Evolutionary conservation across 2,329 filamentous ascomycete genomes (phyloP).

Genomic region (Monosporascus sp.): DNA sequence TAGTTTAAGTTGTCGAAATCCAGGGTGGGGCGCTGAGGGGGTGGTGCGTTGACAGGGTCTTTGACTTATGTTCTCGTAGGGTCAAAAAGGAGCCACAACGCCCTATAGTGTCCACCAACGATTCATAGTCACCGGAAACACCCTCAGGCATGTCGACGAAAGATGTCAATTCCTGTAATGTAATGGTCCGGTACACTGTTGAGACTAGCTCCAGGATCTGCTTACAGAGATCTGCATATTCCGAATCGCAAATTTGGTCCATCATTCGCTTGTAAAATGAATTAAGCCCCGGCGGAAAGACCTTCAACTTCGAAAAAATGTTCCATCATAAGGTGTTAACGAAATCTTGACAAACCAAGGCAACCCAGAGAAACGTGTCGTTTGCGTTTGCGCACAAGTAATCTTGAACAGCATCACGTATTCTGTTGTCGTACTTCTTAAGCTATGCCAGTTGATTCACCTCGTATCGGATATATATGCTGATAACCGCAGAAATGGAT

Average conservation of each 20-base stretch:
- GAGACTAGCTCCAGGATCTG: too few species aligned
- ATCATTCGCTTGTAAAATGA: not conserved
- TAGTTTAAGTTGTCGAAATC: too few species aligned
- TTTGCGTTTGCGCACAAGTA: constrained; percentile 22
- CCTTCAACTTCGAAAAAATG: not conserved
- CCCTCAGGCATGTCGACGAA: too few species aligned
- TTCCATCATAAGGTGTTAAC: not conserved
- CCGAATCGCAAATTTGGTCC: not conserved
- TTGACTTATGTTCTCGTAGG: too few species aligned
- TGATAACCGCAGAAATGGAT: constrained; percentile 28
- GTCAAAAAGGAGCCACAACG: too few species aligned
- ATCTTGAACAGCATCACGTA: not conserved
- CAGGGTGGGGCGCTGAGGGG: too few species aligned
- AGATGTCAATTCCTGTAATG: too few species aligned
- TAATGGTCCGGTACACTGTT: too few species aligned
- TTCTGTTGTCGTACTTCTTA: constrained; percentile 1
- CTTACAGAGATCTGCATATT: too few species aligned
- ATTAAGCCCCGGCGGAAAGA: not conserved
- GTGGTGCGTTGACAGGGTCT: too few species aligned
- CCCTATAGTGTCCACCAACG: too few species aligned
- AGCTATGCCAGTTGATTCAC: constrained; percentile 8
- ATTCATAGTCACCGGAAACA: too few species aligned
- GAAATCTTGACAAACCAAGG: not conserved
- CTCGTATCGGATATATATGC: constrained; percentile 29
- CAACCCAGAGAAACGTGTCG: constrained; percentile 31